Percentiles rank a stretch among this genome's conserved stretches.
Evolutionary conservation across 177 flowering plant species (phyloP).

Genomic region (Vitis hybrid): DNA sequence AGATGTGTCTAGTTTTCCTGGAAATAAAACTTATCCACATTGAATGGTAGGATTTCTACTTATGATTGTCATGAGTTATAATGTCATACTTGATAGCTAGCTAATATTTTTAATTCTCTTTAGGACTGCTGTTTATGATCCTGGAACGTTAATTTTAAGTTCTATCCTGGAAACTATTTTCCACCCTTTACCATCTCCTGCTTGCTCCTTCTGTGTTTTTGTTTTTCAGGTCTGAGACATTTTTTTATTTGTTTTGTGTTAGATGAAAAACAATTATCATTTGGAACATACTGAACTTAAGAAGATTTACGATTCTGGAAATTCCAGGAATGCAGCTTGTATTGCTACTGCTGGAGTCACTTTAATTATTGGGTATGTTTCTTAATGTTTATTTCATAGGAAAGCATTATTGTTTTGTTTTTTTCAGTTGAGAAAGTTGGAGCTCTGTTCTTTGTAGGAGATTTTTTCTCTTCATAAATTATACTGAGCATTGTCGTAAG

Average conservation of each 20-base stretch:
- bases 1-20: too few relatives aligned
- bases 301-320: conserved; percentile 62
- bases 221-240: not conserved
- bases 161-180: not conserved
- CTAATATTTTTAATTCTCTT: too few relatives aligned
- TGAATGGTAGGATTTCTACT: too few relatives aligned
- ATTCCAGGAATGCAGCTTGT: conserved; percentile 48
- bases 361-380: conserved; percentile 75
- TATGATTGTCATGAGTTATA: too few relatives aligned
- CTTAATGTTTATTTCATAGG: not conserved
- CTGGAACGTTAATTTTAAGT: not conserved
- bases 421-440: not conserved
- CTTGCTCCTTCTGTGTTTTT: not conserved
- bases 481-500: too few relatives aligned
- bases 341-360: conserved; percentile 86
- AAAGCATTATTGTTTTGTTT: not conserved
- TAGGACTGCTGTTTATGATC: too few relatives aligned
- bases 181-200: not conserved
- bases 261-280: conserved; percentile 60
- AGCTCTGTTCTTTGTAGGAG: too few relatives aligned
- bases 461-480: too few relatives aligned
- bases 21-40: too few relatives aligned
- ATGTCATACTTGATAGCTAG: too few relatives aligned
- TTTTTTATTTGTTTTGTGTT: conserved; percentile 20
- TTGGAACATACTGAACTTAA: conserved; percentile 64